Conservation (phyloP, 495 filamentous ascomycete species). For the Aspergillus funiculosus region DNA sequence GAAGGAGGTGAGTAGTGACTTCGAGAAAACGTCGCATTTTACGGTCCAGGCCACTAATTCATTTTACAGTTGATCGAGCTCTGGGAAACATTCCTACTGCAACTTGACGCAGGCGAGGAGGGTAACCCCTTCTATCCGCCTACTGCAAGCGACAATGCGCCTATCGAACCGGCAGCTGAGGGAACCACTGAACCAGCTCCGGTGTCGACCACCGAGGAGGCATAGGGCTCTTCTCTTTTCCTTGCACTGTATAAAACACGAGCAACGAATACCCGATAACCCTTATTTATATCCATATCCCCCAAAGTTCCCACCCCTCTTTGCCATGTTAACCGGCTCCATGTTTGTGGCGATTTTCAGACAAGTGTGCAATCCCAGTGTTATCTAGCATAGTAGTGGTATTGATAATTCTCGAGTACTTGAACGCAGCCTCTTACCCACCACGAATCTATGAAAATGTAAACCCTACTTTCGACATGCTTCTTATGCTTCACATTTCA, state of each 20-base stretch:
- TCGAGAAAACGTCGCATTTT: neutral
- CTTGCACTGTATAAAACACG: slow-evolving; percentile 18
- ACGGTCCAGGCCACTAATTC: slow-evolving; percentile 17
- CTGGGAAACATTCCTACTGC: slow-evolving; percentile 96
- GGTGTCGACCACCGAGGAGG: slow-evolving; percentile 34
- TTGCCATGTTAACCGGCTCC: neutral
- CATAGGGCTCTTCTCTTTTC: slow-evolving; percentile 17
- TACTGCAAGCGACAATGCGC: slow-evolving; percentile 28
- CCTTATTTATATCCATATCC: neutral
- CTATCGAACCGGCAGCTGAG: slow-evolving; percentile 22
- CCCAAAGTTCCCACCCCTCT: neutral
- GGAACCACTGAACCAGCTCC: slow-evolving; percentile 27
- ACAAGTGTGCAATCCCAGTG: slow-evolving; percentile 13
- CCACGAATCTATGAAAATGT: no score
- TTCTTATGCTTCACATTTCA: no score
- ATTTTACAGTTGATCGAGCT: slow-evolving; percentile 79
- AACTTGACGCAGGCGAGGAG: slow-evolving; percentile 89
- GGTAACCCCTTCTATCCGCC: slow-evolving; percentile 71
- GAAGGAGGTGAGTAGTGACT: slow-evolving; percentile 70
- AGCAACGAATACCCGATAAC: slow-evolving; percentile 11
- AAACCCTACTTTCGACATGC: no score
- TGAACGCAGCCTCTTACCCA: no score
- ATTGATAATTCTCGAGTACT: slow-evolving; percentile 6
- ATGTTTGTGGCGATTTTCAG: slow-evolving; percentile 14
- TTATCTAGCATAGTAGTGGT: slow-evolving; percentile 13